These are phyloP conservation scores for Singerocomus inundabilis DNA, from an alignment of 1,284 basidiomycete genomes.

Conservation along the genomic window DNA sequence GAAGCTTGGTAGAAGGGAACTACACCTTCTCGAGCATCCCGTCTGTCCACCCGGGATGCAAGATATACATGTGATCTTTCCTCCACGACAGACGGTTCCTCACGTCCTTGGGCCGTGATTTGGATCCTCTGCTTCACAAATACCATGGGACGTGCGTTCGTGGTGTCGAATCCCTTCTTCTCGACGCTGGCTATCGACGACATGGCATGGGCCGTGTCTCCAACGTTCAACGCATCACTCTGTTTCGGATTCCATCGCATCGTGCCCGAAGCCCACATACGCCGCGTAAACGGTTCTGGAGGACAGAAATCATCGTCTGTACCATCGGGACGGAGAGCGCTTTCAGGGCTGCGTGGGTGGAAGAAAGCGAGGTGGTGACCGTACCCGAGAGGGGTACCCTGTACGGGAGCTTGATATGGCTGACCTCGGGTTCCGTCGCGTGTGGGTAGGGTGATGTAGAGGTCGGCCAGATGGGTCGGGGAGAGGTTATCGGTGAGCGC, in stretches of 20 bases:
- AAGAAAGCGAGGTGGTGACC: conserved; percentile 79
- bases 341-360: conserved; percentile 62
- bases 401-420: conserved; percentile 36
- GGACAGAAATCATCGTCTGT: conserved; percentile 72
- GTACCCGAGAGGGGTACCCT: conserved; percentile 47
- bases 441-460: conserved; percentile 70
- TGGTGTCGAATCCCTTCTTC: conserved; percentile 61
- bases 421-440: conserved; percentile 49
- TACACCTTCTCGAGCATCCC: conserved; percentile 45
- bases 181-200: conserved; percentile 56
- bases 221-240: conserved; percentile 47
- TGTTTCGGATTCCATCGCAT: conserved; percentile 58
- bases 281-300: conserved; percentile 68
- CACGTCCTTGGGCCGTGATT: conserved; percentile 41
- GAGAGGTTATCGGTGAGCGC: conserved; percentile 45
- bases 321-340: conserved; percentile 61
- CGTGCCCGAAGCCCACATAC: conserved; percentile 84
- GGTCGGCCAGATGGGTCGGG: conserved; percentile 53
- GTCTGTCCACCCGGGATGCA: conserved; percentile 32
- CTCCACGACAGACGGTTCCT: conserved; percentile 55
- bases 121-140: conserved; percentile 72
- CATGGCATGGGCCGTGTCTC: conserved; percentile 49
- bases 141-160: conserved; percentile 58
- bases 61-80: conserved; percentile 78
- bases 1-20: background rate